These are phyloP conservation scores for Schoenoplectus tabernaemontani DNA, from an alignment of 202 grass and related monocot species.

Conservation along the genomic window DNA sequence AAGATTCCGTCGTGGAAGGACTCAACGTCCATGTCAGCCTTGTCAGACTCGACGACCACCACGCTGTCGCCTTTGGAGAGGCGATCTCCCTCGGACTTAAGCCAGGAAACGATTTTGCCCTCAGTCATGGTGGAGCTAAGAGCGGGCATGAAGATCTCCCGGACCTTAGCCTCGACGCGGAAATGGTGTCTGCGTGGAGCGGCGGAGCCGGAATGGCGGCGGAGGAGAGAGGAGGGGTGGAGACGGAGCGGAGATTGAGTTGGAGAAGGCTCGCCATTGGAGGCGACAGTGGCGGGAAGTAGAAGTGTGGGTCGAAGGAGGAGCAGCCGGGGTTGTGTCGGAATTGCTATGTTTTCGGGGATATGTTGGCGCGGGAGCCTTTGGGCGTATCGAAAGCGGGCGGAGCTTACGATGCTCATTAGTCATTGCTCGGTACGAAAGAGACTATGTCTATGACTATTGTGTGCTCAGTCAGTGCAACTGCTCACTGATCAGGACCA, in stretches of 20 bases:
- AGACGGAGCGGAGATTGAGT: slow-evolving; percentile 35
- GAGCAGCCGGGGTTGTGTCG: not conserved
- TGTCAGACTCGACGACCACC: slow-evolving; percentile 96
- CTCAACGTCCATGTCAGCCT: slow-evolving; percentile 98
- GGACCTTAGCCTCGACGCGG: slow-evolving; percentile 82
- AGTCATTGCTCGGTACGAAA: too few species aligned
- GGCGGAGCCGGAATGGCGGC: slow-evolving; percentile 9
- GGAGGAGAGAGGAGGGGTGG: slow-evolving; percentile 23
- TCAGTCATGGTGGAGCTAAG: slow-evolving; percentile 98
- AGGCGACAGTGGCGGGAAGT: not conserved
- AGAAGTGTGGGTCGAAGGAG: not conserved
- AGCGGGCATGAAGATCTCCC: slow-evolving; percentile 96
- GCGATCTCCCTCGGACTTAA: slow-evolving; percentile 70
- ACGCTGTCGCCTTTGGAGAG: slow-evolving; percentile 85
- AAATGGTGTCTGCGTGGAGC: slow-evolving; percentile 18
- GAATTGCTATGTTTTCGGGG: not conserved
- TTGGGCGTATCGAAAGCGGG: slow-evolving; percentile 18
- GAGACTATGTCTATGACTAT: too few species aligned
- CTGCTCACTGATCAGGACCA: too few species aligned
- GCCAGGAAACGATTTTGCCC: slow-evolving; percentile 91
- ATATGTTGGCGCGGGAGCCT: slow-evolving; percentile 3
- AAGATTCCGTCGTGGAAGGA: slow-evolving; percentile 85
- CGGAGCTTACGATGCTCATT: not conserved
- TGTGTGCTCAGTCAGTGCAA: too few species aligned
- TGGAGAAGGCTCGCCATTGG: slow-evolving; percentile 77